Conservation (phyloP, 306 rosid species). For the Acacia confusa region DNA sequence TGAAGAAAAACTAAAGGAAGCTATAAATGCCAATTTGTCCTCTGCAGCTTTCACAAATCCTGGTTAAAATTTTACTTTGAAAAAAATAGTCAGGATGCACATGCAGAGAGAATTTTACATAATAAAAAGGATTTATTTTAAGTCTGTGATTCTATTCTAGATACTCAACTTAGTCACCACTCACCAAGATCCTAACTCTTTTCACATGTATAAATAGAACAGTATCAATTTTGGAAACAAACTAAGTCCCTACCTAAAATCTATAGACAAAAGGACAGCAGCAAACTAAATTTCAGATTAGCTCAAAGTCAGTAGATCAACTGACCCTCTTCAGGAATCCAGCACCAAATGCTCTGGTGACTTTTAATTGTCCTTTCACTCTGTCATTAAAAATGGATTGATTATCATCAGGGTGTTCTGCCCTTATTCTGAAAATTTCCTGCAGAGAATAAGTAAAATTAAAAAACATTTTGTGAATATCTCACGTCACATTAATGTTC, state of each 20-base stretch:
- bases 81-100: background rate
- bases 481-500: background rate
- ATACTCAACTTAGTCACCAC: background rate
- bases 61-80: background rate
- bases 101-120: background rate
- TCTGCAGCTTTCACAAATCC: background rate
- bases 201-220: background rate
- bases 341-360: constrained; percentile 73
- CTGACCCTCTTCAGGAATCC: constrained; percentile 74
- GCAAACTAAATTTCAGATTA: constrained; percentile 44
- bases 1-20: background rate
- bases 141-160: background rate
- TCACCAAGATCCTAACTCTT: background rate
- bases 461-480: background rate
- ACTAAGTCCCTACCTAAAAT: constrained; percentile 32
- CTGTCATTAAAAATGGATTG: constrained; percentile 59
- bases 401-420: constrained; percentile 64
- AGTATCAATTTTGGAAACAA: background rate
- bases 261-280: constrained; percentile 37
- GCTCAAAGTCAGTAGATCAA: constrained; percentile 43
- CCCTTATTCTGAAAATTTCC: constrained; percentile 58
- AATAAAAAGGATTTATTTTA: background rate
- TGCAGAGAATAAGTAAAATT: constrained; percentile 35
- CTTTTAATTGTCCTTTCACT: constrained; percentile 71
- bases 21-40: background rate